Base-by-base conservation (phyloP, 805 yeast genomes). In the Kodamaea sagamina region DNA sequence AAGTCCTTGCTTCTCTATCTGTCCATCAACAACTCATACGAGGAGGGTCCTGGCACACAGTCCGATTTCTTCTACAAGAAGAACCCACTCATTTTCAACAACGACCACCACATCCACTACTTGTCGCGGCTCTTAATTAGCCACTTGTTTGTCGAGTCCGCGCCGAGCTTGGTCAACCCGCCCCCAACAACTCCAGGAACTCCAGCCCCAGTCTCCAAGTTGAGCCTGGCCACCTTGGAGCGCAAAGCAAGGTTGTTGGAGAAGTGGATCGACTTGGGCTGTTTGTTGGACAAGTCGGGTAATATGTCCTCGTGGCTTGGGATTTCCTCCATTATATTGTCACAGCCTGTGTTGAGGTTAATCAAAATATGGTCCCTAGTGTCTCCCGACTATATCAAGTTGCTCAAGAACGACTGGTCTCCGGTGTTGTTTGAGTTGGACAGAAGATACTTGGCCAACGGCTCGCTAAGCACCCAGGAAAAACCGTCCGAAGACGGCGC, bases 281-380 rank as follows among this genome's bases (percentile, higher is more conserved):
- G 84, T 49, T 67, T 72, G 19, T 77, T 92, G 48, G 93, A 88
- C 55, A 78, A 78, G 47, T 68, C 78, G 22, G 98, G 98, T 39
- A 95, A 92, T 59, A 88, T 89, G 90, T 90, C 89, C 0, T 83
- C 93, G 22, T 92, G 97, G 97, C 68, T 89, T 17, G 96, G 96
- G 0, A 81, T 92, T 51, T 88, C 96, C 1, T 82, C 93, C 0
- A 74, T 85, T 1, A 74, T 90, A 1, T 84, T 96, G 54, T 86
- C 95, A 0, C 79, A 84, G 42, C 95, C 97, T 0, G 72, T 92
- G 1, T 67, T 92, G 44, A 75, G 98, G 50, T 68, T 92, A 36
- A 67, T 77, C 19, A 75, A 77, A 42, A 75, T 90, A 1, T 92
- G 98, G 98, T 68, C 82, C 6, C 68, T 71, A 37, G 86, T 89